A percentile compares a stretch with the other conserved stretches of the same genome.
Conservation (phyloP, 2,329 filamentous ascomycete species). For the Neonectria hederae region DNA sequence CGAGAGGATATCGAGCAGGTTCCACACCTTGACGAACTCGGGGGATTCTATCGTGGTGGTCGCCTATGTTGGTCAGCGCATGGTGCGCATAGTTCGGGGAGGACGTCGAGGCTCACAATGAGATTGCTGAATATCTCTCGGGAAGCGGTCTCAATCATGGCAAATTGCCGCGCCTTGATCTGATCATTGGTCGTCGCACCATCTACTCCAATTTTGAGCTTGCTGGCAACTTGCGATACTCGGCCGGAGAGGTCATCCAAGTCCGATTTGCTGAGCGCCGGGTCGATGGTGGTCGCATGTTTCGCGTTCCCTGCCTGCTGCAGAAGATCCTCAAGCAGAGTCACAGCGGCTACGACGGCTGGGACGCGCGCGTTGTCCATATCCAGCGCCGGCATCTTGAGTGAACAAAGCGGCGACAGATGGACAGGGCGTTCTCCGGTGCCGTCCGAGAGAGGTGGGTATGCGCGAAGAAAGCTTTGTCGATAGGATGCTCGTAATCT, state of each 20-base stretch:
- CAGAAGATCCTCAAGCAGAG: constrained; percentile 67
- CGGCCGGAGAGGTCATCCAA: constrained; percentile 60
- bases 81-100: constrained; percentile 26
- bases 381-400: constrained; percentile 61
- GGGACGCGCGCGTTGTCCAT: constrained; percentile 58
- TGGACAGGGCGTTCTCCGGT: background rate
- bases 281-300: constrained; percentile 71
- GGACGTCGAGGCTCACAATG: constrained; percentile 66
- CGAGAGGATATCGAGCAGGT: constrained; percentile 90
- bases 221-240: constrained; percentile 50
- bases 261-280: constrained; percentile 76
- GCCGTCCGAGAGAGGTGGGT: background rate
- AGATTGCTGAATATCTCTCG: constrained; percentile 82
- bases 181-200: constrained; percentile 51
- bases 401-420: constrained; percentile 22
- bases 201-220: constrained; percentile 41
- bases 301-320: constrained; percentile 68
- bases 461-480: background rate
- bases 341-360: constrained; percentile 62
- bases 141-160: constrained; percentile 84
- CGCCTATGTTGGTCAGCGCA: constrained; percentile 62
- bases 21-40: constrained; percentile 87
- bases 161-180: constrained; percentile 63
- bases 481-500: background rate
- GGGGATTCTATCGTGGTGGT: constrained; percentile 79